Evolutionary conservation across 306 rosid species (phyloP).

Genomic region (Fagus sylvatica): DNA sequence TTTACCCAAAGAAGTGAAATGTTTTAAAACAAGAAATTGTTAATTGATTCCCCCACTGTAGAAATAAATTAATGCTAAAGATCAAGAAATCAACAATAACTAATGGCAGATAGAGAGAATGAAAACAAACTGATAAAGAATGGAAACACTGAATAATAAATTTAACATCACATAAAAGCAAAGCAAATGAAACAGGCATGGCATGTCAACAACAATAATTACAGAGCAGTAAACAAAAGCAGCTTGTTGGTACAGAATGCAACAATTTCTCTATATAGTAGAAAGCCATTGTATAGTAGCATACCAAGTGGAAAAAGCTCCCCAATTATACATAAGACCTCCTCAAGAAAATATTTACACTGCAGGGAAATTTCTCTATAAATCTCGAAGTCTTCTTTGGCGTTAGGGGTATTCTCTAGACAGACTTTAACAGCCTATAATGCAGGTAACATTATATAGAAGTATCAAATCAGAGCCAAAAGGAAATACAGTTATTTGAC

Average conservation of each 20-base stretch:
- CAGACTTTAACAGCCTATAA: conserved; percentile 68
- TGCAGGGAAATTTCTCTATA: conserved; percentile 42
- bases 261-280: background rate
- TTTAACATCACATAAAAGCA: no score
- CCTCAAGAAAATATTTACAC: conserved; percentile 57
- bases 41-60: background rate
- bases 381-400: conserved; percentile 46
- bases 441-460: conserved; percentile 19
- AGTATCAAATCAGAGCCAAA: conserved; percentile 12
- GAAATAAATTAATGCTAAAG: background rate
- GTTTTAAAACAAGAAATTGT: background rate
- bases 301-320: conserved; percentile 58
- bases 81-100: no score
- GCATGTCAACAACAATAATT: no score
- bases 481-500: background rate
- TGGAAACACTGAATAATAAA: no score
- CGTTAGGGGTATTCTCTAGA: conserved; percentile 43
- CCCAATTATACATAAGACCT: conserved; percentile 42
- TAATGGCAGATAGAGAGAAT: background rate
- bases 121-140: no score
- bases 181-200: no score
- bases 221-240: no score
- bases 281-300: conserved; percentile 15
- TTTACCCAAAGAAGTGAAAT: background rate
- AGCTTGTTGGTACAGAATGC: no score